Base-by-base conservation (phyloP, 2,329 filamentous ascomycete genomes). In the Arthrobotrys musiformis region DNA sequence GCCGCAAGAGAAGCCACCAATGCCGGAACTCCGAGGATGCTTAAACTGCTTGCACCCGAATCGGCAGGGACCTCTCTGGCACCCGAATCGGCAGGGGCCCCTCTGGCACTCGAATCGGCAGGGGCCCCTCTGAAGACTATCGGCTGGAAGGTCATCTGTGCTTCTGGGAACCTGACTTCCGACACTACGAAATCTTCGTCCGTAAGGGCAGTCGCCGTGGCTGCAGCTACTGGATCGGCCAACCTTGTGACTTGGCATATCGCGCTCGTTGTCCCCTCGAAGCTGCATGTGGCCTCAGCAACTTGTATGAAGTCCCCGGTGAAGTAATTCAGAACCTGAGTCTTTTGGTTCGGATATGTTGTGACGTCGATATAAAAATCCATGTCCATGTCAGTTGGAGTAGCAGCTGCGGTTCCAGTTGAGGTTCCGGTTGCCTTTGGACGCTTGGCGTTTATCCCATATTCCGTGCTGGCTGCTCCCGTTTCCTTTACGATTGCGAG, bases 281-380 rank as follows among this genome's bases (percentile, higher is more conserved):
- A 44, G 26, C 54, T 69, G 35, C 73, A 77, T 35, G 62, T 67
- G n/a, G 48, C 66, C 24, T 64, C 48, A 2, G 42, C 64, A 17
- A 63, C 56, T 5, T 19, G 44, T 35, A 24, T 35, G 17, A 17
- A 30, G 13, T 1, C 8, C 5, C 63, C 48, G 8, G 58, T 70
- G 30, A 52, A 70, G 40, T 70, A 77, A 4, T 61, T 77, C 2
- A 77, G n/a, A 4, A 77, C 48, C 19, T 77, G 73, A 11, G 58
- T 52, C 11, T 40, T 33, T 22, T 60, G 7, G 3, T 44, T 58
- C 2, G 54, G 48, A 19, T 60, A 77, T 15, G 42, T 61, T 28
- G 73, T 77, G 17, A 77, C 33, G 9, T 76, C 63, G 48, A 76
- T 63, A 35, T 63, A 68, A 17, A 64, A 61, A 17, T 56, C 30